These are phyloP conservation scores for Syzygium syzygioides DNA, from an alignment of 441 rosid species.

Conservation along the genomic window DNA sequence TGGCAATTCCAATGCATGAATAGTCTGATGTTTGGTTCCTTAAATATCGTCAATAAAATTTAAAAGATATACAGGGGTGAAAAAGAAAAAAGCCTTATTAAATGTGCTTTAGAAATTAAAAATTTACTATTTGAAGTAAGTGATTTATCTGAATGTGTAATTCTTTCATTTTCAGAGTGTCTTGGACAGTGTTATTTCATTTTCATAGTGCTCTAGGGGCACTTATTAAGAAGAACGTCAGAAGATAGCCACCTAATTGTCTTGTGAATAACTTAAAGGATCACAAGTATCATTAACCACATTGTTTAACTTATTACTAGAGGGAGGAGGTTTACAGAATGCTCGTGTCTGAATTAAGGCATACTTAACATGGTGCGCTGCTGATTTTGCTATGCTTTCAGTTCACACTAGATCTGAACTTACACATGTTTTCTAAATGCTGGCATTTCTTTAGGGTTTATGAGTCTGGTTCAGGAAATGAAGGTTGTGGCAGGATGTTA, in stretches of 20 bases:
- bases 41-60: not conserved
- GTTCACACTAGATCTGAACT: not conserved
- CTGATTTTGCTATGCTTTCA: not conserved
- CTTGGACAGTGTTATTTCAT: not conserved
- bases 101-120: not conserved
- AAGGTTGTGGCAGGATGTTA: slow-evolving; percentile 76
- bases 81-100: not conserved
- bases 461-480: slow-evolving; percentile 70
- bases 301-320: not conserved
- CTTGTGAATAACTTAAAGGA: not conserved
- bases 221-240: not conserved
- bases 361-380: not conserved
- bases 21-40: not conserved
- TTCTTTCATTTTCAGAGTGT: not conserved
- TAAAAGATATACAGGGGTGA: not conserved
- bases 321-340: not conserved
- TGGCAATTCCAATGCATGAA: not conserved
- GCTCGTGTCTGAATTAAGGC: not conserved
- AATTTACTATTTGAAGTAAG: not conserved
- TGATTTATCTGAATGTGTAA: not conserved
- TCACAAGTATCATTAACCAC: not conserved
- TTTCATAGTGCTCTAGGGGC: not conserved
- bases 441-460: slow-evolving; percentile 52
- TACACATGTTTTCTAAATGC: slow-evolving; percentile 1
- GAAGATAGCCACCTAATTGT: not conserved